Base-by-base conservation (phyloP, 1,139 yeast species). In the Taphrina confusa region DNA sequence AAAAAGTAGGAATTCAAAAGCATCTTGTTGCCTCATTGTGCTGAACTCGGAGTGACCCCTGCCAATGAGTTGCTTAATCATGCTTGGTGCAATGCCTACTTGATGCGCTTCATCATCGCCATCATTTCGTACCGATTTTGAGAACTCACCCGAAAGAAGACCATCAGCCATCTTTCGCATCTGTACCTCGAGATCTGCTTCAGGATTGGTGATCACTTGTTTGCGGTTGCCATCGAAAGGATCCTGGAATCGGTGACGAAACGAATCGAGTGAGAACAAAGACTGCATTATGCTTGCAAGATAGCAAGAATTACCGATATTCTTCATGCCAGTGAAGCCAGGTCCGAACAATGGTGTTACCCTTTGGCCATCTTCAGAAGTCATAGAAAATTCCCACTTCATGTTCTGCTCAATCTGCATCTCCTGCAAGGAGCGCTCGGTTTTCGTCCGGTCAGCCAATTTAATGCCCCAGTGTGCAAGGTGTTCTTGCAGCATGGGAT, bases 251-350 rank as follows among this genome's bases (percentile, higher is more conserved):
- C 70, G 65, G 44, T 52, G 66, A 45, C 66, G 75, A 74, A 72
- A 74, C 68, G 25, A 68, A 1, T 72, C 72, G n/a, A 76, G 63
- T 2, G 77, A 73, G 67, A 86, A 85, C 60, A 92, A 74, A 2
- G 84, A 78, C 71, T 92, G 98, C 3, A 89, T 65, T 0, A 84
- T 91, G 0, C 96, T 85, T 56, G 91, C 87, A 65, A 92, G 68
- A 71, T 92, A 92, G 73, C 99, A 92, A 0, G 96, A 86, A 69
- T 92, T 92, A 2, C 99, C 99, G 65, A 92, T 74, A 70, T 92
- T 92, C 66, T 84, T 82, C 69, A 94, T 74, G 0, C 98, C 99
- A 0, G 95, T 84, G 61, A 85, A 74, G 4, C 83, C 85, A 40
- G 80, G 71, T 1, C 92, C 95, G 73, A 78, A 84, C 0, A 89